Evolutionary conservation across 495 filamentous ascomycete genomes (phyloP), one percentile per base, ranked within the genome.

Genomic region (Xylaria bambusicola): DNA sequence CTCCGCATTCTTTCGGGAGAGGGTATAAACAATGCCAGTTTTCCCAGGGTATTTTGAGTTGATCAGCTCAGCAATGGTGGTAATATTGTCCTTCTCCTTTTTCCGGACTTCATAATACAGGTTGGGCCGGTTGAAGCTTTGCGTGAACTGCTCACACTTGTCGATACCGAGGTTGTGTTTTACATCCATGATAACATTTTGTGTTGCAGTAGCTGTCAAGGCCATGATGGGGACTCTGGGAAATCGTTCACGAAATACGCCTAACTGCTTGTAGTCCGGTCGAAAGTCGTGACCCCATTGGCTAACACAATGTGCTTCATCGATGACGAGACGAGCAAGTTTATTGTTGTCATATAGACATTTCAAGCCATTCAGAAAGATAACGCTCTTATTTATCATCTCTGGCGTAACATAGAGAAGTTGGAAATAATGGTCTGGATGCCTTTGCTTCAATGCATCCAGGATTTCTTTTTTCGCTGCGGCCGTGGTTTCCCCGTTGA

Each of bases 241-340:
- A 59, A 92, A 88, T 51, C 79, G 81, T 2, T 75, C 56, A 21
- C 92, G 82, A 44, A 97, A 71, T 46, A 82, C 77, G 18, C 92
- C 91, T 1, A 99, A 78, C 33, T 85, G 77, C 68, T 96, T 96
- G 74, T 99, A 99, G 71, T 98, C 95, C 0, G 93, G 93, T 27
- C 95, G 88, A 69, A 99, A 99, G 71, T 99, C 94, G 66, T 99
- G 94, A 12, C 94, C 94, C 94, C 94, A 99, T 72, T 98, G 91
- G 72, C 93, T 97, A 21, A 99, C 93, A 71, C 94, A 99, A 70
- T 99, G 94, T 15, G 94, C 94, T 72, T 99, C 94, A 62, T 99
- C 94, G 47, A 99, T 94, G 31, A 98, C 95, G 50, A 99, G 84
- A 35, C 94, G 85, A 9, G 94, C 94, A 12, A 99, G 83, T 58